A percentile compares a stretch with the other conserved stretches of the same genome.
phyloP scores from a whole-genome alignment of 805 yeast species.

The Schizosaccharomyces cryophilus region DNA sequence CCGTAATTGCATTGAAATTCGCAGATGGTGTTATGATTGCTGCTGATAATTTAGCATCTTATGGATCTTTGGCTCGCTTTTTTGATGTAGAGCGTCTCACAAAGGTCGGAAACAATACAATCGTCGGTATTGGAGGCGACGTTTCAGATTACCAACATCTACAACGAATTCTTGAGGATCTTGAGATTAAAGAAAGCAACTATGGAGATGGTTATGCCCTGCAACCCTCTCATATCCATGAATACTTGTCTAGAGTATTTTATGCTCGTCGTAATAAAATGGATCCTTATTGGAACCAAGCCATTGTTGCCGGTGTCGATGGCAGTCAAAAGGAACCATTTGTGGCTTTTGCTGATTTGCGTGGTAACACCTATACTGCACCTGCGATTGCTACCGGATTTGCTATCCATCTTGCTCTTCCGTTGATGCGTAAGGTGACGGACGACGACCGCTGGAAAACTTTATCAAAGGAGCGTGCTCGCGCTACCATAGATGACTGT shows the following conservation, averaged over 20 bases:
- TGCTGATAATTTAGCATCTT: conserved; percentile 76
- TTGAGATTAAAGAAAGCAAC: conserved; percentile 56
- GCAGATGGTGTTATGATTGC: conserved; percentile 79
- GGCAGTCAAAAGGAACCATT: conserved; percentile 38
- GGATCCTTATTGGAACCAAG: conserved; percentile 91
- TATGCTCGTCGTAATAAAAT: conserved; percentile 74
- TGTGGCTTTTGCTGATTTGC: conserved; percentile 63
- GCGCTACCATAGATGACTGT: conserved; percentile 49
- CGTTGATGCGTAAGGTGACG: conserved; percentile 62
- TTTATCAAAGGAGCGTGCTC: conserved; percentile 42
- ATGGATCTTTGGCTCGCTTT: conserved; percentile 79
- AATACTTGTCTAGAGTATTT: conserved; percentile 60
- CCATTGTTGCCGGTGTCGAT: conserved; percentile 58
- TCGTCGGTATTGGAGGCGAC: conserved; percentile 88
- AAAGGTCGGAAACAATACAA: conserved; percentile 60
- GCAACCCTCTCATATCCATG: conserved; percentile 71
- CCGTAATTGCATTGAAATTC: conserved; percentile 78
- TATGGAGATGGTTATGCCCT: conserved; percentile 44
- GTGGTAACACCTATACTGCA: conserved; percentile 75
- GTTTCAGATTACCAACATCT: conserved; percentile 78
- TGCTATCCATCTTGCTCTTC: conserved; percentile 85
- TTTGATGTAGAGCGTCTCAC: conserved; percentile 64
- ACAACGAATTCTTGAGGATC: conserved; percentile 46
- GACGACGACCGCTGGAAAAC: conserved; percentile 24
- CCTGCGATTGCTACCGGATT: conserved; percentile 88